Base-by-base conservation (phyloP, 257 asterid genomes). In the Knoxia roxburghii region DNA sequence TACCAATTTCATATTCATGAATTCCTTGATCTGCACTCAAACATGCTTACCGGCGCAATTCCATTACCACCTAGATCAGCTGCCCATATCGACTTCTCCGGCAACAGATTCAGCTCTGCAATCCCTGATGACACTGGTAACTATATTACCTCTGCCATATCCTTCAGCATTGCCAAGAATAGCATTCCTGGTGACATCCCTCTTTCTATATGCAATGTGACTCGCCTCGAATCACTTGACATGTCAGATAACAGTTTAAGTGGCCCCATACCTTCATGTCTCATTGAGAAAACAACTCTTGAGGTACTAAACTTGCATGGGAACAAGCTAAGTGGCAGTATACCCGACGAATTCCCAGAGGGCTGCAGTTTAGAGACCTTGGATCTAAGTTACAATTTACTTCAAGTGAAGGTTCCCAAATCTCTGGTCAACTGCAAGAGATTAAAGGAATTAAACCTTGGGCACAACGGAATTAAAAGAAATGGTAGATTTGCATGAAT, bases 181-280 rank as follows among this genome's bases (percentile, higher is more conserved):
- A 78, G 49, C 14, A 70, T 90, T 54, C 14, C 7, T 0, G 84
- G 95, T 1, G n/a, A 29, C 0, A 81, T 90, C 30, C 89, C 97
- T 23, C 52, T 49, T 52, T 90, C 94, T 2, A 20, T 87, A 2
- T 87, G 97, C 78, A 80, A 78, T 0, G 75, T 82, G 9, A 77
- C 55, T 51, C n/a, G 32, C 0, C 77, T 90, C 27, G 67, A 68
- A 65, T 69, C 80, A 6, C 85, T 90, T 0, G 87, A 86, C 72
- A 71, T 88, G 64, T 86, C 91, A 0, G 73, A 81, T 64, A 86
- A 88, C 72, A 73, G 63, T 58, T 68, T 83, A 57, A 70, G 49
- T 10, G 85, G 84, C 11, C 41, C 23, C 17, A 76, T 88, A 65
- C 93, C 90, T 6, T 40, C 84, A 8, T 86, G 96, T 56, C 62